A percentile compares a stretch with the other conserved stretches of the same genome.
phyloP scores from a whole-genome alignment of 1,284 basidiomycete genomes.

The Malassezia globosa region DNA sequence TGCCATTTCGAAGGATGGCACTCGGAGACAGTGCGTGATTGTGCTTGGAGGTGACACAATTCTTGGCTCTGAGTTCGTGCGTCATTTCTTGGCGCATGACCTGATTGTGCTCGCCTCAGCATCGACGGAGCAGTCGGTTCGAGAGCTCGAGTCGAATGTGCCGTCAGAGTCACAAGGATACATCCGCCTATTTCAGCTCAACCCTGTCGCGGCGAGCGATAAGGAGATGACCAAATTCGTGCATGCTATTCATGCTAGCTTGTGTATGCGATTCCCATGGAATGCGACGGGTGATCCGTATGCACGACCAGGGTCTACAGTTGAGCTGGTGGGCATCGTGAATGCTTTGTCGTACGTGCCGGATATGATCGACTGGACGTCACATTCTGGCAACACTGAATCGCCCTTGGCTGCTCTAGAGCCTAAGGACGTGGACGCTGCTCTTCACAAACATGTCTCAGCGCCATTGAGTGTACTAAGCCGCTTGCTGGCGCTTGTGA shows the following conservation, averaged over 20 bases:
- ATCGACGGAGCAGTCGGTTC: slow-evolving; percentile 20
- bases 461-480: slow-evolving; percentile 27
- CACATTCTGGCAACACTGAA: background rate
- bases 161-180: slow-evolving; percentile 37
- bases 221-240: slow-evolving; percentile 22
- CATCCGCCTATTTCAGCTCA: slow-evolving; percentile 33
- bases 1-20: too few relatives aligned
- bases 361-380: slow-evolving; percentile 19
- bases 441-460: slow-evolving; percentile 29
- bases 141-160: slow-evolving; percentile 32
- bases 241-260: slow-evolving; percentile 27
- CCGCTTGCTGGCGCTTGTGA: background rate
- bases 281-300: slow-evolving; percentile 44
- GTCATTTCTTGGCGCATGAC: slow-evolving; percentile 29
- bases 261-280: slow-evolving; percentile 37
- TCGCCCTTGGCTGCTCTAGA: slow-evolving; percentile 14
- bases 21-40: slow-evolving; percentile 10
- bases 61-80: slow-evolving; percentile 30
- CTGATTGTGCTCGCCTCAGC: slow-evolving; percentile 42
- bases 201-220: slow-evolving; percentile 20
- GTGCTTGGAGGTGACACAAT: slow-evolving; percentile 45
- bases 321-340: slow-evolving; percentile 33
- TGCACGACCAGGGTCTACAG: slow-evolving; percentile 33
- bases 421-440: slow-evolving; percentile 8
- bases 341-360: too few relatives aligned